Evolutionary conservation across 2,329 filamentous ascomycete genomes (phyloP).

Genomic region (Epichloe elymi): DNA sequence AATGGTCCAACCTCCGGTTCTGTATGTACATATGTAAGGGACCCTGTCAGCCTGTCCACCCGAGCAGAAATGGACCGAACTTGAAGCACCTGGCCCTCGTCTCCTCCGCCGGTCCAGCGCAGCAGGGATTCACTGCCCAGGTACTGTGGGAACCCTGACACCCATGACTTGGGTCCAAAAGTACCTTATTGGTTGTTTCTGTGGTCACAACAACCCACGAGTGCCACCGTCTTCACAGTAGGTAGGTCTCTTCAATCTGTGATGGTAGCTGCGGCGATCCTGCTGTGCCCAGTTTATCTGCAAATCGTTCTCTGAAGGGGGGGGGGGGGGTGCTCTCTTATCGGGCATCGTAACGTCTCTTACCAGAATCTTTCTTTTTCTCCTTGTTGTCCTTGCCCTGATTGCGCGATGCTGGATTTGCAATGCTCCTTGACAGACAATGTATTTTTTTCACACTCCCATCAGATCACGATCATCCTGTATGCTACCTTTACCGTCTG

Average conservation of each 20-base stretch:
- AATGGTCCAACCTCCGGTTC: neutral
- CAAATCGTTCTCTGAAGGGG: neutral
- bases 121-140: constrained; percentile 4
- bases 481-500: too few relatives aligned
- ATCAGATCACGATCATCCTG: too few relatives aligned
- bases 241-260: neutral
- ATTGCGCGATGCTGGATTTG: neutral
- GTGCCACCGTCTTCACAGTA: neutral
- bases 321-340: neutral
- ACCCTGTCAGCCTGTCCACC: neutral
- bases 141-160: constrained; percentile 4
- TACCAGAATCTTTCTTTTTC: neutral
- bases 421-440: neutral
- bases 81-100: neutral
- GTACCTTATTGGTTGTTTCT: constrained; percentile 3
- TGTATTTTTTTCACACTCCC: too few relatives aligned
- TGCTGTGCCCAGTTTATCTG: neutral
- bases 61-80: neutral
- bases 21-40: neutral
- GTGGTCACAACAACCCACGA: constrained; percentile 6
- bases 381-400: neutral
- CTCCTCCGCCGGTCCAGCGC: neutral
- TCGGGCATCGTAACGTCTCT: neutral
- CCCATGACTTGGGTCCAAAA: neutral
- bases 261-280: neutral